Evolutionary conservation across 2,329 filamentous ascomycete species (phyloP), one percentile per base, ranked within the genome.

Genomic region (Beauveria sp.): DNA sequence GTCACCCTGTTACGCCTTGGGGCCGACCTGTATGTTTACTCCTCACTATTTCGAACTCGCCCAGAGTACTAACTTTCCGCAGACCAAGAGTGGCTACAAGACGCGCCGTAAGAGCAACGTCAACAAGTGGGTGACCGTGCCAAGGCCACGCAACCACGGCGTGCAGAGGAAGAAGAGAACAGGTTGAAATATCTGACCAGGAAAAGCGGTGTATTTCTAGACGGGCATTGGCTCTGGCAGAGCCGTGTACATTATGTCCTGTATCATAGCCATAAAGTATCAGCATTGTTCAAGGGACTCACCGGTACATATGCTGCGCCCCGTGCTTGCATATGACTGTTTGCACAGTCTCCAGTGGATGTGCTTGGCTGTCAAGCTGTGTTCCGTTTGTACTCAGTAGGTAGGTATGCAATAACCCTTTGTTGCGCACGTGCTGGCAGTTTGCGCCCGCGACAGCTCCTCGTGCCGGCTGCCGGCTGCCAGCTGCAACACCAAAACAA

Each of bases 1-100:
- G 93, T 64, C 83, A 96, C 73, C 95, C 96, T 40, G 91, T 95
- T 69, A 96, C 91, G 78, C 95, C 95, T 63, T 99, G 96, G 95
- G 95, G 96, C 74, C 88, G 87, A 73, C 93, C 91, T 72, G 92
- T 96, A 88, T 79, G 91, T 85, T 67, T 45, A 9, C 4, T 16
- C 24, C 20, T 16, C 8, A 16, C 5, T 22, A 20, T 34, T 34
- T 20, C 8, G 40, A 24, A 46, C 24, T 1, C 20, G 20, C 14
- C 24, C 5, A 16, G 24, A 28, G 20, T 45, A 64, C 73, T 79
- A 64, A 79, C 68, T 52, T 43, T 50, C 38, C 40, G 62, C 64
- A 86, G 83, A 84, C 90, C 76, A 93, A 93, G 83, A 86, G 88
- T 74, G 90, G 90, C 65, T 96, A 88, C 85, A 98, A 97, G 83